Evolutionary conservation across 1,284 basidiomycete species (phyloP).

Genomic region (Cutaneotrichosporon arboriforme): DNA sequence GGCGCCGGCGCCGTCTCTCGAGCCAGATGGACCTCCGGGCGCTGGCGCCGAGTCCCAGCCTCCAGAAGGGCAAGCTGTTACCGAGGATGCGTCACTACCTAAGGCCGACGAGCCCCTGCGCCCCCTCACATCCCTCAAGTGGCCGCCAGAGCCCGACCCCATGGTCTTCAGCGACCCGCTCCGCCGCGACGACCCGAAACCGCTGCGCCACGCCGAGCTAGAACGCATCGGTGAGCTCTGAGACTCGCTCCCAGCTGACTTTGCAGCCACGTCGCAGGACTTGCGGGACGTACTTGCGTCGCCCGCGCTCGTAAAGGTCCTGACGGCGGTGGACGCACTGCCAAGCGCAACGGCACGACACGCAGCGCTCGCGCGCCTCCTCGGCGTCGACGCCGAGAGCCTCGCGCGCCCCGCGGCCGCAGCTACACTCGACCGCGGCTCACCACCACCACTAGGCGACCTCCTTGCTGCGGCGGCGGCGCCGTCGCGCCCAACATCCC

Average conservation of each 20-base stretch:
- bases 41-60: too few relatives aligned
- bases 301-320: conserved; percentile 28
- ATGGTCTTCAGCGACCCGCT: conserved; percentile 41
- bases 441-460: conserved; percentile 36
- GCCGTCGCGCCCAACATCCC: not conserved
- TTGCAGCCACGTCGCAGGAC: conserved; percentile 33
- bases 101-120: conserved; percentile 8
- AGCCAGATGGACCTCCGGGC: too few relatives aligned
- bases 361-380: conserved; percentile 26
- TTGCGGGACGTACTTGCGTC: conserved; percentile 34
- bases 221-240: conserved; percentile 38
- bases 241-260: conserved; percentile 5
- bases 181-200: conserved; percentile 44
- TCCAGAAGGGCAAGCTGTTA: too few relatives aligned
- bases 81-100: too few relatives aligned
- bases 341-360: conserved; percentile 17
- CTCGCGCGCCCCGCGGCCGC: conserved; percentile 24
- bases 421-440: conserved; percentile 26
- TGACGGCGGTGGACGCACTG: conserved; percentile 33
- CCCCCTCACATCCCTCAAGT: conserved; percentile 34
- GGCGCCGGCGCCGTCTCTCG: conserved; percentile 7
- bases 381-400: conserved; percentile 30
- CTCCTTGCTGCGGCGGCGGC: conserved; percentile 16
- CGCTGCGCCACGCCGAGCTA: conserved; percentile 38
- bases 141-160: conserved; percentile 44